Evolutionary conservation across 108 stramenopile species (phyloP), one percentile per base, ranked within the genome.

Genomic region (Cyclostephanos tholiformis): DNA sequence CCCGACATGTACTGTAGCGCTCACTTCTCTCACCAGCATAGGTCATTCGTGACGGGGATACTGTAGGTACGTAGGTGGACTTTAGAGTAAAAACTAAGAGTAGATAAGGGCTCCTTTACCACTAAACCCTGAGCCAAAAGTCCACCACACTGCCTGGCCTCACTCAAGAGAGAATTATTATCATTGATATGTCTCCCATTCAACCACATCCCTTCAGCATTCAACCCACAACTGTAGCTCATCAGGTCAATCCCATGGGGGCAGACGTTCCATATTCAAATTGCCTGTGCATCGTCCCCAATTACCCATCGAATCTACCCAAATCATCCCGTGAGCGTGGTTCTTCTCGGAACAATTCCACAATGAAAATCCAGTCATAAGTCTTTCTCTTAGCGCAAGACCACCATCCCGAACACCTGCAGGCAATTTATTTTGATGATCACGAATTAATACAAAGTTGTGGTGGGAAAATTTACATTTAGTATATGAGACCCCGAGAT

Each of bases 181-280:
- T 57, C 23, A 27, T 57, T 26, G 56, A 57, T 25, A 5, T 29
- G 19, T 25, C 27, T 26, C 27, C 56, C 56, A 26, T 57, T 57
- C 13, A 26, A 9, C 56, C 56, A 57, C 27, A 29, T 29, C 4
- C 56, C 56, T 22, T 57, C 56, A 26, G 56, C 56, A 57, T 23
- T 57, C 56, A 71, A 30, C 26, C 69, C 69, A 71, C 48, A 49
- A 38, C 60, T 59, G 32, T 60, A 71, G 25, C 32, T 27, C 58
- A 71, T 60, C n/a, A 71, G 2, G 25, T 59, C 69, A 19, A 22
- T 60, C 25, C 69, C 69, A 61, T 71, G 69, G 44, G 69, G 69
- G 69, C 16, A 61, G 20, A 48, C 43, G 29, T 17, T 71, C 30
- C 7, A 48, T 35, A 60, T 71, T 71, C 27, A 71, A 30, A 23